These are phyloP conservation scores for Penicillium mononematosum DNA, from an alignment of 495 filamentous ascomycete species.

Conservation along the genomic window DNA sequence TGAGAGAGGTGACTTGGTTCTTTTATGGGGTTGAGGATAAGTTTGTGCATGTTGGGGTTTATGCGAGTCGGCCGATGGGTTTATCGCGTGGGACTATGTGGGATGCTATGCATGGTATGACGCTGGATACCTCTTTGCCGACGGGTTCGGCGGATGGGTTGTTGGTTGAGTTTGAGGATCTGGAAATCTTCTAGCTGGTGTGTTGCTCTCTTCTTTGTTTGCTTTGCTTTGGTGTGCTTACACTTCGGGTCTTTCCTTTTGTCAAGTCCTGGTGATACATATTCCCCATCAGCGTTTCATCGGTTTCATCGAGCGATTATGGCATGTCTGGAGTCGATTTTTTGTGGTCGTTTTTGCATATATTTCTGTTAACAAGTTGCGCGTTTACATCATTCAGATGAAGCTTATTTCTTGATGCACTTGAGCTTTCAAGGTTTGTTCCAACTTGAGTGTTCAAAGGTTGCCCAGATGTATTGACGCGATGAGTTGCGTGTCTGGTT, in stretches of 20 bases:
- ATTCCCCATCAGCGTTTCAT: conserved; percentile 23
- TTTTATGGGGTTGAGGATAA: conserved; percentile 62
- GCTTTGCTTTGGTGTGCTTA: conserved; percentile 8
- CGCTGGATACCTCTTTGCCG: conserved; percentile 22
- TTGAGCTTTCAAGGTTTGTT: background rate
- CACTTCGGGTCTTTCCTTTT: conserved; percentile 5
- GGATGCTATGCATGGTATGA: conserved; percentile 45
- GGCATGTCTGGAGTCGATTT: conserved; percentile 25
- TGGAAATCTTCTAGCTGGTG: conserved; percentile 51
- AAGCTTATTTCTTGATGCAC: conserved; percentile 1
- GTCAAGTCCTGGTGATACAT: conserved; percentile 22
- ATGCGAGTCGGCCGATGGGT: conserved; percentile 53
- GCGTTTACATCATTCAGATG: conserved; percentile 1
- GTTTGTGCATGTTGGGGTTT: conserved; percentile 55
- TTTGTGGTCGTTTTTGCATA: background rate
- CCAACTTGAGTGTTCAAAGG: background rate
- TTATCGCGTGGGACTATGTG: conserved; percentile 40
- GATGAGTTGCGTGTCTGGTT: conserved; percentile 1
- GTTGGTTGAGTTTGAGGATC: conserved; percentile 56
- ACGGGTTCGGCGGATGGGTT: conserved; percentile 40
- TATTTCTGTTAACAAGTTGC: background rate
- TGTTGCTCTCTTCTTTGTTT: conserved; percentile 11
- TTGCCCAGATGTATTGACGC: background rate
- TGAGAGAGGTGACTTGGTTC: conserved; percentile 60
- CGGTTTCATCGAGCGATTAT: conserved; percentile 22